Percentiles rank a stretch among this genome's conserved stretches.
Evolutionary conservation across 208 protist genomes (phyloP).

Genomic region (Wallacemonas collosoma): DNA sequence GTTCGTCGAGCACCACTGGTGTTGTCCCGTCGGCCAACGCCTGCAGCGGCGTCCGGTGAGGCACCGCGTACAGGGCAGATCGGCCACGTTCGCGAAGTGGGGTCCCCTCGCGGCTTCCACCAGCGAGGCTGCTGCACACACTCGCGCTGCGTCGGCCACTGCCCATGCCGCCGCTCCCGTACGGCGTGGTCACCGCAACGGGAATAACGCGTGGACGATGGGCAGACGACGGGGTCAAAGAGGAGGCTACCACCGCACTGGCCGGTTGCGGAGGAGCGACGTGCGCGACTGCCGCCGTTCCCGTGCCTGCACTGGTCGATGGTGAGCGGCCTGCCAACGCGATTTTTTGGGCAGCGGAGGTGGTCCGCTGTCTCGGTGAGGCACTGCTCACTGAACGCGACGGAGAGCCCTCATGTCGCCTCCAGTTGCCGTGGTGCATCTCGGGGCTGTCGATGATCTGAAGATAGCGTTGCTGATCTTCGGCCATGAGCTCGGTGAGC

Average conservation of each 20-base stretch:
- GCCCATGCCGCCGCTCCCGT: background rate
- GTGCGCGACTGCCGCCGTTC: too few relatives aligned
- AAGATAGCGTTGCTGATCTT: slow-evolving; percentile 15
- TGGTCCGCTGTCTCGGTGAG: too few relatives aligned
- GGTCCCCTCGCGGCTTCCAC: slow-evolving; percentile 12
- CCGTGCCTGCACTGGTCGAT: too few relatives aligned
- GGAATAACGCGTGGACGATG: slow-evolving; percentile 13
- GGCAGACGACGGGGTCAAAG: background rate
- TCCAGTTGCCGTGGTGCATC: background rate
- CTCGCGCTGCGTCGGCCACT: background rate
- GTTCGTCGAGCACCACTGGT: background rate
- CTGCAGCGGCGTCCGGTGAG: slow-evolving; percentile 5
- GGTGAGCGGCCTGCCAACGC: too few relatives aligned
- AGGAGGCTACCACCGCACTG: background rate
- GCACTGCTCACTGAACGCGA: background rate
- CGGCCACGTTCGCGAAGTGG: background rate
- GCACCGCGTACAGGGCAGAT: background rate
- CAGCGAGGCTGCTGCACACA: background rate
- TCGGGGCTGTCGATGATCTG: slow-evolving; percentile 7
- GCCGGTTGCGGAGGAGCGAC: too few relatives aligned
- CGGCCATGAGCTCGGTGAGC: slow-evolving; percentile 1
- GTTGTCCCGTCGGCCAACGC: background rate
- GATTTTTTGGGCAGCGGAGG: too few relatives aligned
- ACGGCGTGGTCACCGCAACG: background rate
- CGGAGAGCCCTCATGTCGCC: background rate